Conservation (phyloP, 2,329 filamentous ascomycete genomes). For the Diatrype stigma region DNA sequence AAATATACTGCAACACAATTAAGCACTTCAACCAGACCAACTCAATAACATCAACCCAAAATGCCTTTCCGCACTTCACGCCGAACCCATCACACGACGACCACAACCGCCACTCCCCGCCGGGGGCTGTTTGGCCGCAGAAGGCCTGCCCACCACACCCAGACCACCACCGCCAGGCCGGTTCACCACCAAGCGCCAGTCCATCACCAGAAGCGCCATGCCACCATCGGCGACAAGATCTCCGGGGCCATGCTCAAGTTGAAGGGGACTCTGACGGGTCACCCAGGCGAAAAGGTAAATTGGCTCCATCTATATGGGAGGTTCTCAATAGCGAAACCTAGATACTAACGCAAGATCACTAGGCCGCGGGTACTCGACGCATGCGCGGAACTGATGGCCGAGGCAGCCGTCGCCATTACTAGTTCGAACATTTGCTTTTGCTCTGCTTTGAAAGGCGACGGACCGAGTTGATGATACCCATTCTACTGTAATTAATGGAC, state of each 20-base stretch:
- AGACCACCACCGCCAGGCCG: conserved; percentile 28
- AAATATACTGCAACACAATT: background rate
- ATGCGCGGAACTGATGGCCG: conserved; percentile 73
- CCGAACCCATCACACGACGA: conserved; percentile 35
- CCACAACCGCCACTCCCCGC: conserved; percentile 38
- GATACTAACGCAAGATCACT: conserved; percentile 5
- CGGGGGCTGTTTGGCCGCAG: conserved; percentile 36
- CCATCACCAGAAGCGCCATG: conserved; percentile 64
- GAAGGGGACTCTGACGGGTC: conserved; percentile 63
- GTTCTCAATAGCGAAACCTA: background rate
- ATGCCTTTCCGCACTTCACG: conserved; percentile 28
- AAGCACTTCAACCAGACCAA: conserved; percentile 3
- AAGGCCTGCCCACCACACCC: conserved; percentile 23
- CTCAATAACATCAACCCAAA: conserved; percentile 13
- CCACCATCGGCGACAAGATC: conserved; percentile 71
- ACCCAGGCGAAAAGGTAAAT: conserved; percentile 66
- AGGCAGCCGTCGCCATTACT: conserved; percentile 37
- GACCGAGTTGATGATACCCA: background rate
- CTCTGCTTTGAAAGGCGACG: background rate
- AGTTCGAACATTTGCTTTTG: background rate
- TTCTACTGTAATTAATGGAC: too few species aligned
- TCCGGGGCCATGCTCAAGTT: conserved; percentile 71
- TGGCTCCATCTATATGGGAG: conserved; percentile 2
- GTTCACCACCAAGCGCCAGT: conserved; percentile 26
- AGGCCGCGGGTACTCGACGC: conserved; percentile 69